Conservation (phyloP, 495 filamentous ascomycete genomes). For the Hypoxylon trugodes region DNA sequence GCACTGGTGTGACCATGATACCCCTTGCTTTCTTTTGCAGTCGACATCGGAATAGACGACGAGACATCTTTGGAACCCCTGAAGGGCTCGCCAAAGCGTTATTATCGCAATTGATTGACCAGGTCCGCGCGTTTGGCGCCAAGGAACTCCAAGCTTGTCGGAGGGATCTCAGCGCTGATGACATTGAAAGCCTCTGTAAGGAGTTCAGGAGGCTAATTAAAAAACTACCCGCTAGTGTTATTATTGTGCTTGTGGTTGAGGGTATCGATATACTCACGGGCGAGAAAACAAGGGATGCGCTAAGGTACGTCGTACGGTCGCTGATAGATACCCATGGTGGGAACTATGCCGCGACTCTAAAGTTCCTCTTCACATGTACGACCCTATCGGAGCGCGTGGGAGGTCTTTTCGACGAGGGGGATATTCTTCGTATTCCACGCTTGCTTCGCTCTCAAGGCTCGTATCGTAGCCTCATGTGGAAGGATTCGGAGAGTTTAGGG, state of each 20-base stretch:
- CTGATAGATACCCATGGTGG: neutral
- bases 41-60: constrained; percentile 1
- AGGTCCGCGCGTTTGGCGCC: neutral
- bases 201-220: constrained; percentile 1
- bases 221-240: neutral
- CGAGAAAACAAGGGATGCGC: constrained; percentile 3
- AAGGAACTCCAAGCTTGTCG: constrained; percentile 2
- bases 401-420: constrained; percentile 4
- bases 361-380: constrained; percentile 9
- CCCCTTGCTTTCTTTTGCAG: constrained; percentile 11
- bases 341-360: neutral
- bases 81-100: neutral
- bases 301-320: neutral
- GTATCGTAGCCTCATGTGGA: constrained; percentile 16
- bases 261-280: constrained; percentile 8
- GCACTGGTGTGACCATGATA: neutral
- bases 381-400: constrained; percentile 4
- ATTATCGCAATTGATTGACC: constrained; percentile 3
- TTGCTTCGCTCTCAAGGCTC: neutral
- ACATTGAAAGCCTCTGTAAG: constrained; percentile 2
- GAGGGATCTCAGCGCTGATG: neutral
- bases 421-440: constrained; percentile 16
- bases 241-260: constrained; percentile 1
- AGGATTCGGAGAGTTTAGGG: constrained; percentile 1
- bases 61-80: neutral